These are phyloP conservation scores for Sarocladium kiliense DNA, from an alignment of 2,329 filamentous ascomycete species.

Conservation along the genomic window DNA sequence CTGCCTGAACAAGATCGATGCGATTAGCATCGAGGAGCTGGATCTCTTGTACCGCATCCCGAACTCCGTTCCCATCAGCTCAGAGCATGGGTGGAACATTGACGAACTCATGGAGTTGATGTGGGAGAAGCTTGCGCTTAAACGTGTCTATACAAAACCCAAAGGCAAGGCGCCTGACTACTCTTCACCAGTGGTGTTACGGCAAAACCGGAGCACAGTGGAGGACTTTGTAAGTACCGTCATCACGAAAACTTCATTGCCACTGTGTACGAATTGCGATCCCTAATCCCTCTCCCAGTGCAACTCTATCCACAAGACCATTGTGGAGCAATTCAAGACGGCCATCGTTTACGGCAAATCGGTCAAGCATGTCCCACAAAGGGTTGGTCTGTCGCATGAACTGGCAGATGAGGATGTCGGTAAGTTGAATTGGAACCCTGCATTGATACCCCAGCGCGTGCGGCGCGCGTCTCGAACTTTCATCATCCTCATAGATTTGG, in stretches of 20 bases:
- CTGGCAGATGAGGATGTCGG: constrained; percentile 96
- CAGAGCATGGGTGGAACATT: constrained; percentile 96
- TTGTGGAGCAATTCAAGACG: constrained; percentile 90
- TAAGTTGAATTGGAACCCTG: constrained; percentile 40
- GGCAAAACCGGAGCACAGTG: constrained; percentile 76
- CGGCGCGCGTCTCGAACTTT: neutral
- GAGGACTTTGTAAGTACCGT: constrained; percentile 83
- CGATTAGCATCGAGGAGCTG: constrained; percentile 95
- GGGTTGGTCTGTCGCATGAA: constrained; percentile 86
- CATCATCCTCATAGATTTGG: neutral
- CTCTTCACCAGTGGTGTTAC: constrained; percentile 81
- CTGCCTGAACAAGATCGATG: constrained; percentile 97
- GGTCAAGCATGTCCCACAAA: constrained; percentile 97
- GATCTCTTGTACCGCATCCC: constrained; percentile 95
- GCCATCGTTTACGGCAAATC: constrained; percentile 97
- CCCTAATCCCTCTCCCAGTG: constrained; percentile 53
- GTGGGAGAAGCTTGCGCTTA: constrained; percentile 94
- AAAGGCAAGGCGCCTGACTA: constrained; percentile 96
- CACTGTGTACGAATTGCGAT: constrained; percentile 16
- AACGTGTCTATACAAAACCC: constrained; percentile 95
- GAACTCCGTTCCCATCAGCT: constrained; percentile 94
- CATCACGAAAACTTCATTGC: constrained; percentile 26
- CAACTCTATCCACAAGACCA: constrained; percentile 93
- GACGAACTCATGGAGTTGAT: constrained; percentile 96
- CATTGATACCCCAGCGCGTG: neutral